phyloP scores from a whole-genome alignment of 1,284 basidiomycete species.

The Vanrija sp. region DNA sequence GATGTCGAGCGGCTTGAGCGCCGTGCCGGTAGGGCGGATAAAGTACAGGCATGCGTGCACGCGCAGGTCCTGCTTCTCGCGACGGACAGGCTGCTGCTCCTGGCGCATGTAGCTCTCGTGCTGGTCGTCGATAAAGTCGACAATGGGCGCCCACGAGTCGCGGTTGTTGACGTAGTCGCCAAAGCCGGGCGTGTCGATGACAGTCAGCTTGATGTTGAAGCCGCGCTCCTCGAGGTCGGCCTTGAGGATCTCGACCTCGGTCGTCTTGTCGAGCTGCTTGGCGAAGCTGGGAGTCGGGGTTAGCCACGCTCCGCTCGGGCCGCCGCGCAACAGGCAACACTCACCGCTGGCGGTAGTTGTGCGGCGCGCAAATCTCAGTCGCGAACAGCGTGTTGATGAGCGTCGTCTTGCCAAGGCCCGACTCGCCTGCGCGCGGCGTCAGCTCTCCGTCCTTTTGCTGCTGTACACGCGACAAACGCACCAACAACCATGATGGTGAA shows the following conservation, averaged over 20 bases:
- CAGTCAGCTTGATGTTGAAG: constrained; percentile 98
- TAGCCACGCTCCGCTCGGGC: not conserved
- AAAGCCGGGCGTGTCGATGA: constrained; percentile 98
- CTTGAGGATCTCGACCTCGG: constrained; percentile 95
- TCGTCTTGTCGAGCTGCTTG: constrained; percentile 98
- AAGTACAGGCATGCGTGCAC: constrained; percentile 99
- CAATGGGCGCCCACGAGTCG: constrained; percentile 95
- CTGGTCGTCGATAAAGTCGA: constrained; percentile 99
- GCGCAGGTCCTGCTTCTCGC: constrained; percentile 88
- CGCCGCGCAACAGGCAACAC: not conserved
- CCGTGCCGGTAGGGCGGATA: constrained; percentile 91
- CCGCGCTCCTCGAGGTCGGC: constrained; percentile 97
- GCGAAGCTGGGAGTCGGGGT: constrained; percentile 59
- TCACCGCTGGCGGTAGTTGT: constrained; percentile 76
- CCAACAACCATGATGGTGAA: constrained; percentile 99
- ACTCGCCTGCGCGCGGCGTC: constrained; percentile 64
- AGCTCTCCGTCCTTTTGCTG: too few relatives aligned
- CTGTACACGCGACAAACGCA: constrained; percentile 51
- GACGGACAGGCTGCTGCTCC: constrained; percentile 94
- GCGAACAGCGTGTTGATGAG: constrained; percentile 99
- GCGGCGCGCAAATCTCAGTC: constrained; percentile 86
- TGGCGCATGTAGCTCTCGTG: constrained; percentile 99
- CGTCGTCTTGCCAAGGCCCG: constrained; percentile 89
- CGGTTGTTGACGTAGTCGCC: constrained; percentile 99
- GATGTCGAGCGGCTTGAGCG: constrained; percentile 97